Evolutionary conservation across 2,329 filamentous ascomycete genomes (phyloP), one percentile per base, ranked within the genome.

Genomic region (Cercospora sp.): DNA sequence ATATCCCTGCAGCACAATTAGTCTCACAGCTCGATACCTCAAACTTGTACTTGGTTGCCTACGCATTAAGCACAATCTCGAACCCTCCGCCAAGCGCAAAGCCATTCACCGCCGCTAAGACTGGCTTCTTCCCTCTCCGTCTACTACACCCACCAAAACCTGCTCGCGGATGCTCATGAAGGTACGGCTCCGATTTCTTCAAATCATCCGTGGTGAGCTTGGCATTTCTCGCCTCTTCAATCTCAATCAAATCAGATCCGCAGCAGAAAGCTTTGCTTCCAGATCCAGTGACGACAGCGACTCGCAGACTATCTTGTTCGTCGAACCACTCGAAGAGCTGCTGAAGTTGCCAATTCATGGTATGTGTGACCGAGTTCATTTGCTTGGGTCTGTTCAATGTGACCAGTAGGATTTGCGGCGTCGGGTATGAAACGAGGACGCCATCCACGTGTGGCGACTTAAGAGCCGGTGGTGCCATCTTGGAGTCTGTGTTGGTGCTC

Each of bases 31-130:
- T 10, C 6, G 8, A 12, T 21, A 30, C 45, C 55, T n/a, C 37
- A 61, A 2, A 13, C 0, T 21, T 16, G 21, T 24, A 34, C 9
- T 37, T 1, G 13, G n/a, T 16, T n/a, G 5, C 70, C 13, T 30
- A 86, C 85, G 83, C 86, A 63, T 85, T 85, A 63, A 85, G 76
- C 4, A 82, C 81, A 73, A 86, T 84, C 76, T 87, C 85, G 69
- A 86, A 87, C 0, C 86, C 86, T 1, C 85, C 86, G 0, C 86
- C 86, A 34, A 86, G 77, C 1, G 85, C 84, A 66, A 85, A 81
- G 0, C 86, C 86, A 75, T 87, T 88, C 1, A 87, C 84, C 1
- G 86, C 86, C 8, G 84, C 85, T 74, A 88, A 83, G 59, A 88
- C 81, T 1, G 86, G 86, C 76, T 88, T 88, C 79, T 86, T 88